phyloP scores from a whole-genome alignment of 1,284 basidiomycete genomes.

The Apiotrichum sp. region DNA sequence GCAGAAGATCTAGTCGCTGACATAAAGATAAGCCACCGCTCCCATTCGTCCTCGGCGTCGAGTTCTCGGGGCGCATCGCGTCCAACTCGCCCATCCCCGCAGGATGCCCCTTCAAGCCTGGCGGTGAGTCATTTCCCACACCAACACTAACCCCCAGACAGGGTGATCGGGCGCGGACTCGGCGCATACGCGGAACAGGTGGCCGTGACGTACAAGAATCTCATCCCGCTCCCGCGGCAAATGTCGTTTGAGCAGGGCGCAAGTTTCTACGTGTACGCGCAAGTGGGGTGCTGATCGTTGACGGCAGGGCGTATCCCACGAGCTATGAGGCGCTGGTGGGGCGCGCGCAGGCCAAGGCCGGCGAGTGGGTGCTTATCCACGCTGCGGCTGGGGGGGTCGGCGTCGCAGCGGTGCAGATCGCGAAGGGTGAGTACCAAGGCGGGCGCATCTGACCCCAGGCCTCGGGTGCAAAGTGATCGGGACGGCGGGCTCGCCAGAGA shows the following conservation, averaged over 20 bases:
- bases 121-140: conserved; percentile 34
- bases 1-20: not conserved
- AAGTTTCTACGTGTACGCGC: conserved; percentile 15
- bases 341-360: conserved; percentile 68
- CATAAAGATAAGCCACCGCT: conserved; percentile 60
- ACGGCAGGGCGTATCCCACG: conserved; percentile 12
- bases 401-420: conserved; percentile 80
- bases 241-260: conserved; percentile 64
- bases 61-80: conserved; percentile 78
- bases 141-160: conserved; percentile 49
- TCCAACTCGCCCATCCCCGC: conserved; percentile 68
- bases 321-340: conserved; percentile 76
- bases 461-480: conserved; percentile 51
- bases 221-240: conserved; percentile 58
- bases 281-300: not conserved
- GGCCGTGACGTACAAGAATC: conserved; percentile 51
- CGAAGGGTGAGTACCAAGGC: conserved; percentile 52
- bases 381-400: conserved; percentile 86
- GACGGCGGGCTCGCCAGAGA: conserved; percentile 44
- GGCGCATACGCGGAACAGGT: conserved; percentile 71
- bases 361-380: conserved; percentile 82
- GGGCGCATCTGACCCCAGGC: not conserved
- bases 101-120: conserved; percentile 71
- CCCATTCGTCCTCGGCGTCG: conserved; percentile 75
- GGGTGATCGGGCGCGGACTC: conserved; percentile 80